Evolutionary conservation across 2,329 filamentous ascomycete species (phyloP).

Genomic region (Trichoderma atroviride): DNA sequence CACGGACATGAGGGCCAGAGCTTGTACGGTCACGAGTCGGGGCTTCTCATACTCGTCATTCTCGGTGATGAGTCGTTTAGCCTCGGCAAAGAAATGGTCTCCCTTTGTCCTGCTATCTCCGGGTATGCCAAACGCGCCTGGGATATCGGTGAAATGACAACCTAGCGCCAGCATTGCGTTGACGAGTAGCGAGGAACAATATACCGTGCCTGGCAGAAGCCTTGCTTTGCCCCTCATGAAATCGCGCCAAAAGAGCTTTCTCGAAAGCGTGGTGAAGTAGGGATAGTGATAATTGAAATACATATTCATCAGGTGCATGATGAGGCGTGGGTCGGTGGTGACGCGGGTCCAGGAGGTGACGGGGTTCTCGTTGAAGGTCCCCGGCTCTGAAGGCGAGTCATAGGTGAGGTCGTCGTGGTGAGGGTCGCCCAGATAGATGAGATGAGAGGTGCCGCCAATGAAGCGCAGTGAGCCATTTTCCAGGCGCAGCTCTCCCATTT

Average conservation of each 20-base stretch:
- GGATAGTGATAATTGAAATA: conserved; percentile 99
- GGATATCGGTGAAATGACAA: conserved; percentile 84
- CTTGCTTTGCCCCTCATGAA: conserved; percentile 71
- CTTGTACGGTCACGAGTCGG: conserved; percentile 86
- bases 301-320: conserved; percentile 90
- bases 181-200: conserved; percentile 87
- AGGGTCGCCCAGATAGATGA: conserved; percentile 74
- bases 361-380: conserved; percentile 63
- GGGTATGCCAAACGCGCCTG: conserved; percentile 69
- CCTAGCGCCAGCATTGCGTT: conserved; percentile 93
- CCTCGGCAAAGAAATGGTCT: conserved; percentile 94
- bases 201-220: conserved; percentile 56
- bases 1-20: conserved; percentile 92
- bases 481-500: conserved; percentile 87
- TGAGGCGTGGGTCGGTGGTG: conserved; percentile 74
- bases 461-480: conserved; percentile 88
- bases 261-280: conserved; percentile 90
- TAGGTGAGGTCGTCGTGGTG: conserved; percentile 40
- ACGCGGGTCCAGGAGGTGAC: conserved; percentile 86
- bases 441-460: conserved; percentile 90
- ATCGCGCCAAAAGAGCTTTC: conserved; percentile 82
- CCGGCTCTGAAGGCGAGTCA: conserved; percentile 50
- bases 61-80: conserved; percentile 84
- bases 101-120: conserved; percentile 84
- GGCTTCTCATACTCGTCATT: conserved; percentile 94